Evolutionary conservation across 495 filamentous ascomycete species (phyloP).

Genomic region (Usnea hakonensis): DNA sequence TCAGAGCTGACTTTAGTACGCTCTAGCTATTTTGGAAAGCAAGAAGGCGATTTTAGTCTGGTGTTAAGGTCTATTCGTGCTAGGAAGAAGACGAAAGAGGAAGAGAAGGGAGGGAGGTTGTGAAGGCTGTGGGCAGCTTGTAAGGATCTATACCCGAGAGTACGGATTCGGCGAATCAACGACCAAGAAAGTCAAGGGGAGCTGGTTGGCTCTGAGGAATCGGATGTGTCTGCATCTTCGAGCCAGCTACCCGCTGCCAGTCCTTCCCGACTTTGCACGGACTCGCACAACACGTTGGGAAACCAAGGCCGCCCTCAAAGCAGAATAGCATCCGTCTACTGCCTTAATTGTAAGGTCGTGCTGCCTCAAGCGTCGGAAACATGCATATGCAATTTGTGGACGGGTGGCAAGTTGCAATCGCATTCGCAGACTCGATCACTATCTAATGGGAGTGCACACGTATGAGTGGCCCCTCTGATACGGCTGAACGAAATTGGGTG

Average conservation of each 20-base stretch:
- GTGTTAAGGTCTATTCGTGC: constrained; percentile 46
- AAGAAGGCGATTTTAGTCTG: constrained; percentile 61
- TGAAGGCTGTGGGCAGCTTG: neutral
- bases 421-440: neutral
- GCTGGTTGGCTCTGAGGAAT: neutral
- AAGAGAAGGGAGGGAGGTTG: neutral
- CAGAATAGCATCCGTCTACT: neutral
- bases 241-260: neutral
- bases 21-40: constrained; percentile 64
- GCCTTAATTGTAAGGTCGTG: neutral
- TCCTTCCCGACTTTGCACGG: no score
- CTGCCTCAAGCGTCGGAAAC: neutral
- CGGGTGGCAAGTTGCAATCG: neutral
- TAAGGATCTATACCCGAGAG: neutral
- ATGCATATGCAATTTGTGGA: neutral
- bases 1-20: neutral
- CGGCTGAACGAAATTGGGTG: no score
- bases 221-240: neutral
- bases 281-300: neutral
- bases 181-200: neutral
- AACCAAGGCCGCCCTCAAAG: neutral
- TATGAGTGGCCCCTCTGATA: neutral
- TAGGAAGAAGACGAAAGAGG: neutral
- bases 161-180: neutral
- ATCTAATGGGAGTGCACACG: neutral